Evolutionary conservation across 495 filamentous ascomycete species (phyloP).

Genomic region (Penicillium goetzii): DNA sequence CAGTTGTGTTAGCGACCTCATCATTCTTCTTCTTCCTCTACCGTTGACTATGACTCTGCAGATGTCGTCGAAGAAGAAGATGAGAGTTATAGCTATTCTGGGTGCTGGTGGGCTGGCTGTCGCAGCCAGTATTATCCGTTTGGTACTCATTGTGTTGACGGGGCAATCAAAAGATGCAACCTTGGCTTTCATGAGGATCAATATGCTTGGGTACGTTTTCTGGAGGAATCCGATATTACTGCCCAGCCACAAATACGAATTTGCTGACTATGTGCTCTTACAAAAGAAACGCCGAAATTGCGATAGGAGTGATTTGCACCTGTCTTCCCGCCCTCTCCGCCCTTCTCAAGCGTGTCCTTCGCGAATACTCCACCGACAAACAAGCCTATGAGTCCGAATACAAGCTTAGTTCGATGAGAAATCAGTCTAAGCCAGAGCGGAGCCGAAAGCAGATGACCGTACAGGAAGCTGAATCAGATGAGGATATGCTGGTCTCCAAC

Average conservation of each 20-base stretch:
- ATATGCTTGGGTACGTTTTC: constrained; percentile 39
- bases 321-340: constrained; percentile 44
- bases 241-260: neutral
- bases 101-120: constrained; percentile 44
- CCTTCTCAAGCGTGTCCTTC: constrained; percentile 24
- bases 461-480: constrained; percentile 22
- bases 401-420: constrained; percentile 26
- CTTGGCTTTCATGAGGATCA: constrained; percentile 41
- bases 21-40: constrained; percentile 38
- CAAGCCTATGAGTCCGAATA: constrained; percentile 21
- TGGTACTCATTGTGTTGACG: constrained; percentile 40
- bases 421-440: constrained; percentile 14
- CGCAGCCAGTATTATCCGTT: constrained; percentile 41
- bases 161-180: constrained; percentile 38
- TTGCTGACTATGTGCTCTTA: neutral
- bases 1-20: constrained; percentile 43
- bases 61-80: constrained; percentile 37
- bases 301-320: constrained; percentile 46
- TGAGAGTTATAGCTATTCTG: constrained; percentile 40
- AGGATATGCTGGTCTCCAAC: constrained; percentile 34
- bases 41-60: constrained; percentile 37
- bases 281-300: constrained; percentile 41
- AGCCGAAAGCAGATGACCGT: constrained; percentile 25
- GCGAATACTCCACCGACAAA: constrained; percentile 32
- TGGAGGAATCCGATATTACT: neutral